Percentiles rank a stretch among this genome's conserved stretches.
These are phyloP conservation scores for Diversispora eburnea DNA, from an alignment of 192 early-diverging fungal genomes.

Conservation along the genomic window DNA sequence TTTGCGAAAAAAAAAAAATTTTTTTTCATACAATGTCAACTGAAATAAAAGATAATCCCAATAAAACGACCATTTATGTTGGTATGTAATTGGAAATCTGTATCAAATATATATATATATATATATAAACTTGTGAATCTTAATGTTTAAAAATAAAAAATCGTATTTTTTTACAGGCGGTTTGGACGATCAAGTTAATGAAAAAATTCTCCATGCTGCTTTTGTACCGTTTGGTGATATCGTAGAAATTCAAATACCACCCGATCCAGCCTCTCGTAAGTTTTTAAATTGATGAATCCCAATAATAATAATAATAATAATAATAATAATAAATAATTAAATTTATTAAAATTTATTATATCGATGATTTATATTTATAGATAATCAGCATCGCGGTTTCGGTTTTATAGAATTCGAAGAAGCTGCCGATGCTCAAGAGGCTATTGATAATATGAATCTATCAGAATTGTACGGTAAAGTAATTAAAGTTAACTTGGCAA, in stretches of 20 bases:
- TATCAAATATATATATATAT: too few relatives aligned
- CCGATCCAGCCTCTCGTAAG: conserved; percentile 73
- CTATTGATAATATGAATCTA: conserved; percentile 93
- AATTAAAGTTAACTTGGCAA: conserved; percentile 84
- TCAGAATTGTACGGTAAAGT: conserved; percentile 86
- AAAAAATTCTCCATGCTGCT: conserved; percentile 74
- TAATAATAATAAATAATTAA: not conserved
- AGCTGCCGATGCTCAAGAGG: conserved; percentile 75
- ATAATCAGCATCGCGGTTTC: conserved; percentile 84
- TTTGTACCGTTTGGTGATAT: conserved; percentile 98
- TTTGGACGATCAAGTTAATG: conserved; percentile 74
- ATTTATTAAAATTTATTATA: conserved; percentile 11
- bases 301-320: not conserved
- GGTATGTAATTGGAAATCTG: conserved; percentile 29
- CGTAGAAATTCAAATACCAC: conserved; percentile 78
- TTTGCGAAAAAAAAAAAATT: not conserved
- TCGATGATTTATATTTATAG: too few relatives aligned
- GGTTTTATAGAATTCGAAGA: conserved; percentile 94
- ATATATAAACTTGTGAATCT: not conserved
- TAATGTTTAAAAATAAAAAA: not conserved
- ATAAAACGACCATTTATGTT: conserved; percentile 48
- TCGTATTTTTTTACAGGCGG: conserved; percentile 52
- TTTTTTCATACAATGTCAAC: not conserved
- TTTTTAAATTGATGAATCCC: not conserved
- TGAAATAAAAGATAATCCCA: conserved; percentile 20